Evolutionary conservation across 192 early-diverging fungal species (phyloP).

Genomic region (Chytriomyces sp.): DNA sequence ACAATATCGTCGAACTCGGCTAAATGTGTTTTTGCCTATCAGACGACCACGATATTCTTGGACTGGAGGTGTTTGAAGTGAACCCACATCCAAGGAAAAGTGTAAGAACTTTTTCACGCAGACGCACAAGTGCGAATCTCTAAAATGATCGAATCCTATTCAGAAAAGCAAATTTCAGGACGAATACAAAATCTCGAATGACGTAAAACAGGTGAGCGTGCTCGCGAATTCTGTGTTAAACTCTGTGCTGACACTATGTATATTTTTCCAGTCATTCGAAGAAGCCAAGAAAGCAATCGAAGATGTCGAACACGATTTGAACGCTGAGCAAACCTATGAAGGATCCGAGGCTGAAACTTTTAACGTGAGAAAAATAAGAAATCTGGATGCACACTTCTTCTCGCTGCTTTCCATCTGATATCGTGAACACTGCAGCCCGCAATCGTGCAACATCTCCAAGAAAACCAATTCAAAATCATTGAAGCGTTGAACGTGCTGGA

Average conservation of each 20-base stretch:
- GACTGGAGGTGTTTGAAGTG: slow-evolving; percentile 72
- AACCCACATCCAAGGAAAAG: slow-evolving; percentile 60
- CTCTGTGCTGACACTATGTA: background rate
- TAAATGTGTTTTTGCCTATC: background rate
- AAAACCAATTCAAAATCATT: slow-evolving; percentile 61
- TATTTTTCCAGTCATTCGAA: slow-evolving; percentile 37
- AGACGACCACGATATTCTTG: slow-evolving; percentile 80
- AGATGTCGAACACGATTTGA: slow-evolving; percentile 26
- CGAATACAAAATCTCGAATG: slow-evolving; percentile 40
- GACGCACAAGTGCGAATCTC: background rate
- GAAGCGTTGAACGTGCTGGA: slow-evolving; percentile 54
- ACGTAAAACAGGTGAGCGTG: slow-evolving; percentile 15
- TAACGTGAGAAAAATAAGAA: slow-evolving; percentile 31
- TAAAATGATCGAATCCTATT: slow-evolving; percentile 30
- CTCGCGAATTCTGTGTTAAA: background rate
- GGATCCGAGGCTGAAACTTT: slow-evolving; percentile 32
- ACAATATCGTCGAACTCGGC: background rate
- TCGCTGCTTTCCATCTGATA: background rate
- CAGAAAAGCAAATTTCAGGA: slow-evolving; percentile 43
- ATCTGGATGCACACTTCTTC: background rate
- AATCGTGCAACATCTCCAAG: slow-evolving; percentile 46
- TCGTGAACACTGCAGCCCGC: slow-evolving; percentile 28
- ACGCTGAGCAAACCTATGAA: background rate
- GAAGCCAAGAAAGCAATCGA: slow-evolving; percentile 42
- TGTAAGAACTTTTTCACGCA: slow-evolving; percentile 22